Base-by-base conservation (phyloP, 225 moss, liverwort and hornwort genomes). In the Physcomitrellopsis africana region DNA sequence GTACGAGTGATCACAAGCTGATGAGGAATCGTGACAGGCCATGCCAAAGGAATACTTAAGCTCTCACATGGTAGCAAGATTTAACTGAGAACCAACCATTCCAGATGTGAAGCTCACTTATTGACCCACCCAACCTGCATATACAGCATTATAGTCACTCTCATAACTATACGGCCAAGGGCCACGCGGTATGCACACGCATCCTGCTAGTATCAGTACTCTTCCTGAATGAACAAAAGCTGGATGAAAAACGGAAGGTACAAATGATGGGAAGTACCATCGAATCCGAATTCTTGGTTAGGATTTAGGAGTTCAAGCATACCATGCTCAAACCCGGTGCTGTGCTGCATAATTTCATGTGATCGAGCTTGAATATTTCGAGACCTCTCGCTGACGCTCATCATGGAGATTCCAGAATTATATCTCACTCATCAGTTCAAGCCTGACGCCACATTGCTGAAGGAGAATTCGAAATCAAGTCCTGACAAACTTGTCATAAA, bases 251-350 rank as follows among this genome's bases (percentile, higher is more conserved):
- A 29, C 45, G 65, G 32, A 14, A 76, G 72, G 58, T 45, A 69
- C 52, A 51, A 51, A 42, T 63, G 22, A 19, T 17, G 54, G 19
- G 55, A 49, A 37, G 32, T 16, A 75, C n/a, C 61, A 57, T 58
- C 37, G 51, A 65, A 74, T 81, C 81, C 81, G 0, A 71, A 46
- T 81, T 81, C 78, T 80, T 71, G 53, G 67, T 81, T 75, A 75
- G 14, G 43, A 60, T 81, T 75, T 57, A 71, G 37, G 75, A 78
- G 78, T 81, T 81, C 84, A 81, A 81, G 81, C 78, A 75, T 58
- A 45, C 20, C 63, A 58, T 75, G 81, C 84, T 81, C 81, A 68
- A 78, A 71, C 77, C 63, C 74, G 46, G 71, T 62, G 56, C 54
- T 46, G 20, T 67, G 62, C 8, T 15, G 13, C 32, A 58, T 59